Evolutionary conservation across 2,329 filamentous ascomycete species (phyloP), one percentile per base, ranked within the genome.

Genomic region (Aspergillus fumigatus): DNA sequence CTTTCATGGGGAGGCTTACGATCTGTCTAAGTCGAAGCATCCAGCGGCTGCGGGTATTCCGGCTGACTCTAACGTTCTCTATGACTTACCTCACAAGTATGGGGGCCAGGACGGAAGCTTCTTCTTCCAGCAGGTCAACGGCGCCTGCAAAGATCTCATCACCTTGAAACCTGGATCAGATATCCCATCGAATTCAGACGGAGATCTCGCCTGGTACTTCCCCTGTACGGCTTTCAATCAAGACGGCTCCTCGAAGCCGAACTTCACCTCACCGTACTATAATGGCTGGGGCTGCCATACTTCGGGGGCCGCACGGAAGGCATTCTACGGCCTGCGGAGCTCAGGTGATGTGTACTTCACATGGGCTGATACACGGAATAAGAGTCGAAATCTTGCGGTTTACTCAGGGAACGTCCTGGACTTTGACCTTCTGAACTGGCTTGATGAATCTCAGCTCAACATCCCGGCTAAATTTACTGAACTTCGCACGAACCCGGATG

Each of bases 41-140:
- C 90, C 92, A 6, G 82, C 84, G 3, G 94, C 92, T 1, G 79
- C 85, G 60, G 92, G 92, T 38, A 90, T 99, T 62, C 84, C 89
- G 0, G 71, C 79, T 2, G 83, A 82, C 29, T 80, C 89, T 26
- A 97, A 97, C 67, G 86, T 99, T 25, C 79, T 99, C 14, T 97
- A 86, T 68, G 92, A 97, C 70, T 77, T 96, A n/a, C 82, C 87
- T 1, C 84, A 88, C 64, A 90, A 90, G 69, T 85, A 93, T 65
- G 88, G 87, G 54, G 94, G 92, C n/a, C 84, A 89, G 73, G 95
- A 99, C 70, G 93, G 90, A 56, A 97, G 92, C 70, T 99, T 99
- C 72, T 77, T 99, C 69, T 99, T 99, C 77, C 94, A 99, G 72
- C 96, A 97, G 64, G 94, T 99, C 73, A 99, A 99, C 66, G 95